Conservation (phyloP, 179 eudicot species). For the Camellia oleifera region DNA sequence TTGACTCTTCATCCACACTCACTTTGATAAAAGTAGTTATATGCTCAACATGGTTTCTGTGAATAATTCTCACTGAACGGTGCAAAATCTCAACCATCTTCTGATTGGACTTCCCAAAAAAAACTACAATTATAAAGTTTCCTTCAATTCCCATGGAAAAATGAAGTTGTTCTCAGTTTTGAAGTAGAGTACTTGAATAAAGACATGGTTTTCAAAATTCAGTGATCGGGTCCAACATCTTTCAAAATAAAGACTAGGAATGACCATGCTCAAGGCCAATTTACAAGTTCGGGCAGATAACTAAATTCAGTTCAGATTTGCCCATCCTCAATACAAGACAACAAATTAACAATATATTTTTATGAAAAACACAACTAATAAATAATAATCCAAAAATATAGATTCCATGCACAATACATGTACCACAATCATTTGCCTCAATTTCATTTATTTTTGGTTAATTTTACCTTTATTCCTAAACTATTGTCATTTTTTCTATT, state of each 20-base stretch:
- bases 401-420: too few relatives aligned
- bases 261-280: too few relatives aligned
- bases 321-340: neutral
- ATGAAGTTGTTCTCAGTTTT: neutral
- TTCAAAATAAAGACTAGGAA: neutral
- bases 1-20: constrained; percentile 77
- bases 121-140: constrained; percentile 40
- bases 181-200: neutral
- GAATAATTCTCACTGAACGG: constrained; percentile 83
- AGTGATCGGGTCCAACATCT: too few relatives aligned
- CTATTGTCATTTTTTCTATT: too few relatives aligned
- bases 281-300: too few relatives aligned
- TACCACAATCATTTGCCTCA: too few relatives aligned
- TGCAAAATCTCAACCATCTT: constrained; percentile 85
- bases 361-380: too few relatives aligned
- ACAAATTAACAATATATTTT: too few relatives aligned
- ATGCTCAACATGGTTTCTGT: constrained; percentile 86
- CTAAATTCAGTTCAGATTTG: neutral
- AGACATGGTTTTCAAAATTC: neutral
- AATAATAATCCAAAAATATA: too few relatives aligned
- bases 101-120: constrained; percentile 58
- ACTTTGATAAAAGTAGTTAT: constrained; percentile 56
- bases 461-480: too few relatives aligned
- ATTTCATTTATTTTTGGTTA: too few relatives aligned
- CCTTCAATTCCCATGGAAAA: neutral